A percentile compares a stretch with the other conserved stretches of the same genome.
Evolutionary conservation across 176 grass and related monocot species (phyloP).

Genomic region (Carex scoparia): DNA sequence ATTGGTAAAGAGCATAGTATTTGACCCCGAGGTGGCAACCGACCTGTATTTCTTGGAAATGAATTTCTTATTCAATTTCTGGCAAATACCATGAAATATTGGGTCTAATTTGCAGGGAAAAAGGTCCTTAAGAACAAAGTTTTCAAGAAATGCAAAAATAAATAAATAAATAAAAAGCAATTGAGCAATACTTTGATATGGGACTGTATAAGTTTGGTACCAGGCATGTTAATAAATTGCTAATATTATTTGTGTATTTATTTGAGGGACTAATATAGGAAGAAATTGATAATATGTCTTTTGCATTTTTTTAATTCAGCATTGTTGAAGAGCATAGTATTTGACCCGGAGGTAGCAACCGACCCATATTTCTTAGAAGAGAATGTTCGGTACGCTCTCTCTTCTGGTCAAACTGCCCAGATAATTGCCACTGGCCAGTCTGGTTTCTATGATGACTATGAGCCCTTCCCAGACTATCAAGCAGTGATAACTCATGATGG

Average conservation of each 20-base stretch:
- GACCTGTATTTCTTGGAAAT: constrained; percentile 65
- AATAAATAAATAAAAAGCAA: too few relatives aligned
- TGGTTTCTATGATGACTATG: constrained; percentile 47
- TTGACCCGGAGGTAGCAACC: constrained; percentile 43
- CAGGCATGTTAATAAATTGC: too few relatives aligned
- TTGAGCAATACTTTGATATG: too few relatives aligned
- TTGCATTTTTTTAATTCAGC: constrained; percentile 33
- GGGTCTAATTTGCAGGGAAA: too few relatives aligned
- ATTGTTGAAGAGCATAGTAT: constrained; percentile 57
- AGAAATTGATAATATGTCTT: constrained; percentile 10
- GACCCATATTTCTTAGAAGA: constrained; percentile 66
- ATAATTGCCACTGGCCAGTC: constrained; percentile 43
- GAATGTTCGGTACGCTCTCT: constrained; percentile 50
- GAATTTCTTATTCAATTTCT: background rate
- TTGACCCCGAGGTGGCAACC: constrained; percentile 42
- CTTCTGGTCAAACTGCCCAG: constrained; percentile 65
- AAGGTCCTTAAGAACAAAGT: too few relatives aligned
- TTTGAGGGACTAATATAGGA: background rate
- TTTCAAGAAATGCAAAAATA: too few relatives aligned
- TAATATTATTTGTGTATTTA: too few relatives aligned
- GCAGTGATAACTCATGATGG: background rate
- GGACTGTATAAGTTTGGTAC: too few relatives aligned
- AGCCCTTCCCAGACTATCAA: background rate
- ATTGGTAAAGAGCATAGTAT: constrained; percentile 57
- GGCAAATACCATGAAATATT: too few relatives aligned